phyloP scores from a whole-genome alignment of 2,329 filamentous ascomycete genomes.

The Xylariaceae sp. region DNA sequence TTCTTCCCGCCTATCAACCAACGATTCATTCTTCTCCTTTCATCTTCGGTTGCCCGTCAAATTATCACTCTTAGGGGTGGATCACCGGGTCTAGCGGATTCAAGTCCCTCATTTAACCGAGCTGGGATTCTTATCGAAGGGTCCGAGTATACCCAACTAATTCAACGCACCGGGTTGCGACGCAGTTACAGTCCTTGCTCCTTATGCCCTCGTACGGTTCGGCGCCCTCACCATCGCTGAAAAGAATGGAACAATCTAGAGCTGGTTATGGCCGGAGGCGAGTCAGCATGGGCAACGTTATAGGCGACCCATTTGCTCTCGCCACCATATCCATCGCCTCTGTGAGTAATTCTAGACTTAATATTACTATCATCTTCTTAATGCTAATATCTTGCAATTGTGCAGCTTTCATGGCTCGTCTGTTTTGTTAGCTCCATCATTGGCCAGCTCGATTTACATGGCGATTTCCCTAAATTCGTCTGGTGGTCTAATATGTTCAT shows the following conservation, averaged over 20 bases:
- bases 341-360: slow-evolving; percentile 51
- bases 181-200: slow-evolving; percentile 27
- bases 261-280: slow-evolving; percentile 48
- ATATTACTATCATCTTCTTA: too few relatives aligned
- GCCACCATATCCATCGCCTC: slow-evolving; percentile 87
- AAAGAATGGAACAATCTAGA: slow-evolving; percentile 72
- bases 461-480: slow-evolving; percentile 71
- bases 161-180: slow-evolving; percentile 17
- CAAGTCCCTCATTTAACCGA: background rate
- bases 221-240: slow-evolving; percentile 64
- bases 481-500: slow-evolving; percentile 91
- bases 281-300: slow-evolving; percentile 79
- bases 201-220: slow-evolving; percentile 73
- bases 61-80: slow-evolving; percentile 7
- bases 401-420: slow-evolving; percentile 89
- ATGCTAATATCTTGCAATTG: slow-evolving; percentile 16
- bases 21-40: background rate
- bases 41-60: slow-evolving; percentile 3
- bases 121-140: slow-evolving; percentile 10
- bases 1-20: slow-evolving; percentile 3
- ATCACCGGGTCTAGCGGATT: slow-evolving; percentile 8
- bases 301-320: slow-evolving; percentile 93
- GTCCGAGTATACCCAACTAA: slow-evolving; percentile 6
- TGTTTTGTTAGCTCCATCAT: slow-evolving; percentile 83
- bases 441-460: slow-evolving; percentile 48